Evolutionary conservation across 345 rosid species (phyloP).

Genomic region (Arabidopsis suecica): DNA sequence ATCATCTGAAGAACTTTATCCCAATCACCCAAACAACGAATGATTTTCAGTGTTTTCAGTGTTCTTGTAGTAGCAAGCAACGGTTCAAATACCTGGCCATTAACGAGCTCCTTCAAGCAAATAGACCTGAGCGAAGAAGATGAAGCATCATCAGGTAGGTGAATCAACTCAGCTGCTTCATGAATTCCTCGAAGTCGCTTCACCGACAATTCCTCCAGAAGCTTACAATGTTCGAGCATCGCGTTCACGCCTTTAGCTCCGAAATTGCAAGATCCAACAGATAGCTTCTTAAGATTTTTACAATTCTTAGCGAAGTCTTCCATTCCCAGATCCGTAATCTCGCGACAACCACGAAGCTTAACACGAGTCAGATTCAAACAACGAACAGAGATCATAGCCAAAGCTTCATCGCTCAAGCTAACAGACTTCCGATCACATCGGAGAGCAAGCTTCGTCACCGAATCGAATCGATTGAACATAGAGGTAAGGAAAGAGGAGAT

Average conservation of each 20-base stretch:
- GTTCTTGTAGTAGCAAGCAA: constrained; percentile 59
- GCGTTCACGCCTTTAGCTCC: constrained; percentile 79
- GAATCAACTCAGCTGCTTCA: constrained; percentile 58
- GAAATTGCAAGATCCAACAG: constrained; percentile 79
- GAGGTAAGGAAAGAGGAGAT: constrained; percentile 50
- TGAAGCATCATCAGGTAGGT: constrained; percentile 52
- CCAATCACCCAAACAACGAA: constrained; percentile 93
- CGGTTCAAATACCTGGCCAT: constrained; percentile 80
- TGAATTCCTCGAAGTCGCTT: constrained; percentile 78
- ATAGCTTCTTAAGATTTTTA: constrained; percentile 63
- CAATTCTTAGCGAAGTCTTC: constrained; percentile 62
- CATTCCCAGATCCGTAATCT: constrained; percentile 79
- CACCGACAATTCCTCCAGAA: constrained; percentile 78
- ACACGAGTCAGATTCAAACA: constrained; percentile 73
- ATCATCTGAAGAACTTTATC: constrained; percentile 64
- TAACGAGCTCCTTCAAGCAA: constrained; percentile 83
- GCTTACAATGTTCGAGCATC: constrained; percentile 62
- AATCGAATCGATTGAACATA: constrained; percentile 70
- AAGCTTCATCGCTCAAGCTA: constrained; percentile 70
- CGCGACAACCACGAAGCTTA: constrained; percentile 96
- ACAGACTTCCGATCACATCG: constrained; percentile 70
- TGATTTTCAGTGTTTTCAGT: constrained; percentile 71
- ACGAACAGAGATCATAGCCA: constrained; percentile 59
- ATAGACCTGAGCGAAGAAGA: constrained; percentile 63
- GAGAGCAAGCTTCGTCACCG: constrained; percentile 74